These are phyloP conservation scores for Ogataea ganodermae DNA, from an alignment of 805 yeast species.

Conservation along the genomic window DNA sequence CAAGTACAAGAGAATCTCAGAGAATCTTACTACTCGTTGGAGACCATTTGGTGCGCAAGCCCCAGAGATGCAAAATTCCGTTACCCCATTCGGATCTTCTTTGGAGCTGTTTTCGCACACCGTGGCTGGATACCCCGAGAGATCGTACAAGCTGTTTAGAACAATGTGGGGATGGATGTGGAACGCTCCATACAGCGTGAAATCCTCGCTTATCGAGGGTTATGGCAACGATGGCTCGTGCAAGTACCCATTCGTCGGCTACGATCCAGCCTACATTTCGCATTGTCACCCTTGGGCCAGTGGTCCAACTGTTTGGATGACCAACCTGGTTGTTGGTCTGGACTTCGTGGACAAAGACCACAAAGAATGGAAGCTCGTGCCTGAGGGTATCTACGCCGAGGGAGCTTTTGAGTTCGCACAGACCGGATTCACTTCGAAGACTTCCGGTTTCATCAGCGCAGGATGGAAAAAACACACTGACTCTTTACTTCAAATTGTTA, in stretches of 20 bases:
- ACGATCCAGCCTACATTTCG: conserved; percentile 6
- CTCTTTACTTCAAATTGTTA: neutral
- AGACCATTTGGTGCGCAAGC: conserved; percentile 2
- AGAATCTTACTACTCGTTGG: conserved; percentile 7
- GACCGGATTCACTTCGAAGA: conserved; percentile 5
- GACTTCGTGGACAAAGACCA: conserved; percentile 4
- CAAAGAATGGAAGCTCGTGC: conserved; percentile 1
- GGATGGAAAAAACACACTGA: conserved; percentile 6
- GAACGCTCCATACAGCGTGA: conserved; percentile 7
- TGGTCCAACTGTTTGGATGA: conserved; percentile 7
- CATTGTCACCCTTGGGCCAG: conserved; percentile 8
- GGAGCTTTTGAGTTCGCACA: conserved; percentile 6
- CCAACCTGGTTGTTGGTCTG: conserved; percentile 1
- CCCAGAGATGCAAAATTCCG: conserved; percentile 6
- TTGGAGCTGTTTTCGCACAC: conserved; percentile 3
- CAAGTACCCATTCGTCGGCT: conserved; percentile 5
- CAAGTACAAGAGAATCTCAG: conserved; percentile 1
- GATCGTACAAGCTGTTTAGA: conserved; percentile 2
- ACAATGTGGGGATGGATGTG: conserved; percentile 8
- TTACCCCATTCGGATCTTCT: conserved; percentile 6
- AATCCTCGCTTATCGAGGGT: conserved; percentile 5
- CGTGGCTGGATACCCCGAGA: conserved; percentile 3
- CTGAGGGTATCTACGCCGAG: conserved; percentile 3
- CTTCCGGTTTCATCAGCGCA: conserved; percentile 5
- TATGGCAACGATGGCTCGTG: conserved; percentile 6